A percentile compares a stretch with the other conserved stretches of the same genome.
Evolutionary conservation across 441 rosid genomes (phyloP).

Genomic region (Viola pubescens): DNA sequence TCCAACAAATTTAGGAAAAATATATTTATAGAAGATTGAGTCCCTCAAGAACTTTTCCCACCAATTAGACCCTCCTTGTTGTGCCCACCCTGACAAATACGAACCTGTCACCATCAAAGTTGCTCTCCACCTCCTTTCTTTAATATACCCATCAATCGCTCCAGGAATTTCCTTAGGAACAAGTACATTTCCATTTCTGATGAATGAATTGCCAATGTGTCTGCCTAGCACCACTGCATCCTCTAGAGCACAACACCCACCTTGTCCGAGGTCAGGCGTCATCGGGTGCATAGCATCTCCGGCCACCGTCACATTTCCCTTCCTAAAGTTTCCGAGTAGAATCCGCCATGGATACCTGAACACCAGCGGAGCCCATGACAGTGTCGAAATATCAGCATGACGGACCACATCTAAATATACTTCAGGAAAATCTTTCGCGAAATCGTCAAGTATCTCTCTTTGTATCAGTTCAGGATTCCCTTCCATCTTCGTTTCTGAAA

Average conservation of each 20-base stretch:
- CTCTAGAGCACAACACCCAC: constrained; percentile 34
- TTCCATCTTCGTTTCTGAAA: constrained; percentile 13
- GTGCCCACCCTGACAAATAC: constrained; percentile 30
- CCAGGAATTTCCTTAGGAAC: constrained; percentile 8
- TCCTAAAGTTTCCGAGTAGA: constrained; percentile 22
- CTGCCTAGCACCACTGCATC: constrained; percentile 42
- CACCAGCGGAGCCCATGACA: constrained; percentile 29
- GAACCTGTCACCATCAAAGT: constrained; percentile 19
- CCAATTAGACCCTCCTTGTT: constrained; percentile 25
- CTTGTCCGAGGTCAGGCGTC: constrained; percentile 43
- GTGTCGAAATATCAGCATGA: constrained; percentile 26
- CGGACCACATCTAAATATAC: constrained; percentile 20
- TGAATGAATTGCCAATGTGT: constrained; percentile 25
- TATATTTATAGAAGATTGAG: constrained; percentile 17
- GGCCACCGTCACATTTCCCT: constrained; percentile 27
- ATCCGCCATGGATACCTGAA: constrained; percentile 36
- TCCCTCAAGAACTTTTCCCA: constrained; percentile 28
- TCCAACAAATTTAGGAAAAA: background rate
- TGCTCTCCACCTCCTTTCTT: constrained; percentile 36
- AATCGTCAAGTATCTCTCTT: constrained; percentile 20
- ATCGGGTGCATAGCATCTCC: constrained; percentile 55
- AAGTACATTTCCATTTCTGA: constrained; percentile 2
- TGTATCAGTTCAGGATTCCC: constrained; percentile 23
- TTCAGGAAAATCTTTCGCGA: constrained; percentile 25
- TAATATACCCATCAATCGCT: constrained; percentile 21